Percentiles rank a stretch among this genome's conserved stretches.
phyloP scores from a whole-genome alignment of 164 flowering plant species.

The Kalanchoe fedtschenkoi region DNA sequence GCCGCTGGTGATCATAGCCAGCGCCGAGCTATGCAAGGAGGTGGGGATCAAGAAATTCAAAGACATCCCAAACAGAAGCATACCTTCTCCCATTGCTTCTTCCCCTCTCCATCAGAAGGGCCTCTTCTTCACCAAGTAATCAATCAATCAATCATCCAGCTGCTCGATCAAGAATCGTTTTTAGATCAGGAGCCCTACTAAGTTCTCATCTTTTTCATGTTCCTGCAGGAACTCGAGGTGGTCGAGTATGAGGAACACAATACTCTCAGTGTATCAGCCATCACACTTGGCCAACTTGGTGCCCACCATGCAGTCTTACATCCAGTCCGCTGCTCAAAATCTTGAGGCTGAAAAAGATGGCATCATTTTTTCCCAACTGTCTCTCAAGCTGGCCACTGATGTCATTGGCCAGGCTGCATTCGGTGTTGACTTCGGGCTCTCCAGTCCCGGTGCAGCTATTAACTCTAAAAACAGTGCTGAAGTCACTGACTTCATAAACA shows the following conservation, averaged over 20 bases:
- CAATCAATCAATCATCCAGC: neutral
- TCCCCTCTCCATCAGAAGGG: constrained; percentile 93
- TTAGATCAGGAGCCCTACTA: no score
- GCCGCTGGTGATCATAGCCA: constrained; percentile 81
- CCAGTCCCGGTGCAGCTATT: constrained; percentile 16
- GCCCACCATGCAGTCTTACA: constrained; percentile 69
- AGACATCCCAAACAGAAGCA: constrained; percentile 73
- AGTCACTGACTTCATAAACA: constrained; percentile 62
- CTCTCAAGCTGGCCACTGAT: constrained; percentile 76
- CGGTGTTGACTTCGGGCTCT: constrained; percentile 80
- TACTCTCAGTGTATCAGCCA: constrained; percentile 81
- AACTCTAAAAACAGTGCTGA: constrained; percentile 13
- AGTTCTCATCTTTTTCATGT: neutral
- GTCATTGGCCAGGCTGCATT: constrained; percentile 90
- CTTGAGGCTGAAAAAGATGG: constrained; percentile 34
- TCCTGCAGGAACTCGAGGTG: constrained; percentile 64
- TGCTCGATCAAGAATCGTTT: neutral
- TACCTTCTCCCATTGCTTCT: constrained; percentile 88
- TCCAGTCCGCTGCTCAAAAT: constrained; percentile 47
- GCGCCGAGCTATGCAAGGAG: constrained; percentile 76
- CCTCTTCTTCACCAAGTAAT: constrained; percentile 81
- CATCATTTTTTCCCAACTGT: constrained; percentile 50
- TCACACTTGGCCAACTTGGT: constrained; percentile 65
- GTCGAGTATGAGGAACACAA: constrained; percentile 88
- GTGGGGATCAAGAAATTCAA: constrained; percentile 93